Conservation (phyloP, 108 stramenopile genomes). For the Cyclostephanos invisitatus region DNA sequence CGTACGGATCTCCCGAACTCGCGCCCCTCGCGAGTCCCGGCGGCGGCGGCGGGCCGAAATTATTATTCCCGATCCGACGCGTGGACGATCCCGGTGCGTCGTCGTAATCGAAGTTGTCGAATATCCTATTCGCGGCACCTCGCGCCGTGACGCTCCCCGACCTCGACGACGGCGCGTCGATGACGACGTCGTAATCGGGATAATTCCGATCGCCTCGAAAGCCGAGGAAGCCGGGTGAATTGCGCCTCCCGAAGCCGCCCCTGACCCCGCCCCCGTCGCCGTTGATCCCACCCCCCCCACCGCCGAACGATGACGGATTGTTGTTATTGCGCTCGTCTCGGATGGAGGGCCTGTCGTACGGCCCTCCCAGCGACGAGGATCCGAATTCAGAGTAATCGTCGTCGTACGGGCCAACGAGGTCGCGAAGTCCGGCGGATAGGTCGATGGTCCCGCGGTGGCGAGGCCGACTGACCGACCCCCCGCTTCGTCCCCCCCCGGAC, state of each 20-base stretch:
- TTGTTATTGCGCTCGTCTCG: constrained; percentile 1
- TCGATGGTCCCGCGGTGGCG: background rate
- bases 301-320: background rate
- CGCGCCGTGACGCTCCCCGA: background rate
- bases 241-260: constrained; percentile 19
- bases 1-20: constrained; percentile 1
- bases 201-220: constrained; percentile 11
- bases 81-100: constrained; percentile 9
- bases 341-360: constrained; percentile 6
- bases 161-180: background rate
- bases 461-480: background rate
- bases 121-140: constrained; percentile 3
- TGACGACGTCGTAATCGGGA: constrained; percentile 6
- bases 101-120: constrained; percentile 9
- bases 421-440: constrained; percentile 1
- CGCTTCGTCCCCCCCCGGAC: too few species aligned
- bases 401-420: constrained; percentile 12
- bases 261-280: constrained; percentile 1
- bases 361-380: background rate
- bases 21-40: background rate
- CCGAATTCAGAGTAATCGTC: background rate
- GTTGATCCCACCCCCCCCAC: background rate
- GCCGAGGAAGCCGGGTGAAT: constrained; percentile 4
- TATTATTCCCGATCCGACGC: background rate
- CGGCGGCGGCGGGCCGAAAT: background rate